Evolutionary conservation across 352 stramenopile species (phyloP).

Genomic region (Albugo laibachii): DNA sequence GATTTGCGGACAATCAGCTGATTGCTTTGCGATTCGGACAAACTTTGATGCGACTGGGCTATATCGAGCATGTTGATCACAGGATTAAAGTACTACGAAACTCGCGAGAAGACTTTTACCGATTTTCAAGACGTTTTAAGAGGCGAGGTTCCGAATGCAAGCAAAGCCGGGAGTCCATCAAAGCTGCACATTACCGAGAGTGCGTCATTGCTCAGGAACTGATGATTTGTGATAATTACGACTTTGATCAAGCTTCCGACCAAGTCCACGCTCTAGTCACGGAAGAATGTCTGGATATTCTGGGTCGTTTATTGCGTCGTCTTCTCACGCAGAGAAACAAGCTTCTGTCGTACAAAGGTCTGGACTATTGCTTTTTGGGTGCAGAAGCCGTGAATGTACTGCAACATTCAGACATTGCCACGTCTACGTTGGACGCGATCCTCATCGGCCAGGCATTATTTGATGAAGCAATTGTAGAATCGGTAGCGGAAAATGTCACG

Average conservation of each 20-base stretch:
- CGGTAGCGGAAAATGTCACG: constrained; percentile 39
- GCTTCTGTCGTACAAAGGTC: constrained; percentile 73
- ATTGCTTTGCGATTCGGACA: constrained; percentile 47
- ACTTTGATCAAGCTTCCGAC: constrained; percentile 50
- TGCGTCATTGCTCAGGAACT: constrained; percentile 51
- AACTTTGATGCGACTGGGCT: constrained; percentile 57
- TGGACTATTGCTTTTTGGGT: constrained; percentile 59
- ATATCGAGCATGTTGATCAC: constrained; percentile 66
- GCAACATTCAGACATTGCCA: constrained; percentile 46
- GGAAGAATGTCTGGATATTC: constrained; percentile 42
- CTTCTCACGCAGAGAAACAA: constrained; percentile 80
- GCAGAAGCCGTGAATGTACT: constrained; percentile 71
- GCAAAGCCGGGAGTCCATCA: constrained; percentile 25
- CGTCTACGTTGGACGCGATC: constrained; percentile 53
- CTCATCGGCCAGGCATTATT: constrained; percentile 59
- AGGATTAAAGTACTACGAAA: constrained; percentile 65
- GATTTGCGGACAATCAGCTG: constrained; percentile 62
- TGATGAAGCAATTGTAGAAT: constrained; percentile 61
- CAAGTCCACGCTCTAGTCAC: constrained; percentile 66
- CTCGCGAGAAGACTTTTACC: constrained; percentile 71
- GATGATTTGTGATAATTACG: constrained; percentile 31
- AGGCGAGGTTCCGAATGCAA: constrained; percentile 11
- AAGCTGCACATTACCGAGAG: constrained; percentile 46
- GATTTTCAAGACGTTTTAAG: constrained; percentile 32
- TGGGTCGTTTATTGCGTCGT: constrained; percentile 51